These are phyloP conservation scores for Penicillium alfredii DNA, from an alignment of 495 filamentous ascomycete genomes.

Conservation along the genomic window DNA sequence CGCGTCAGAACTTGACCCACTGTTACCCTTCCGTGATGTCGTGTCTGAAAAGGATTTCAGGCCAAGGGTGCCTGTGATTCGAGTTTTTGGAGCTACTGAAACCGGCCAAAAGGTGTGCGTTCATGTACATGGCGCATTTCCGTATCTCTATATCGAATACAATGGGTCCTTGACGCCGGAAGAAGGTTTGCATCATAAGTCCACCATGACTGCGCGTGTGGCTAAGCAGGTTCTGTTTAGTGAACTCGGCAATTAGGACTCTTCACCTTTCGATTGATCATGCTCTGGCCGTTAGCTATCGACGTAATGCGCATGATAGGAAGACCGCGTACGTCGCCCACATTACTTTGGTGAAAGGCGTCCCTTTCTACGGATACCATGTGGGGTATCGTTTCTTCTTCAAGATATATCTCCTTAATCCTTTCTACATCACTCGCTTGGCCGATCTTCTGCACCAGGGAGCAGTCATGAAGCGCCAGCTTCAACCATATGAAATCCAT, in stretches of 20 bases:
- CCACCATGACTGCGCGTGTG: too few species aligned
- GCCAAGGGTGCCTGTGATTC: slow-evolving; percentile 77
- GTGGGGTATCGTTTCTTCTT: slow-evolving; percentile 88
- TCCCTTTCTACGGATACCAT: slow-evolving; percentile 92
- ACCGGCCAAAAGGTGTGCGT: slow-evolving; percentile 94
- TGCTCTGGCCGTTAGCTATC: slow-evolving; percentile 75
- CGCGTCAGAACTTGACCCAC: slow-evolving; percentile 77
- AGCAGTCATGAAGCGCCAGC: slow-evolving; percentile 67
- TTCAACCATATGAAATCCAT: slow-evolving; percentile 93
- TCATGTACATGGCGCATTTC: slow-evolving; percentile 92
- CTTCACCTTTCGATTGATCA: slow-evolving; percentile 79
- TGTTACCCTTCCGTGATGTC: slow-evolving; percentile 53
- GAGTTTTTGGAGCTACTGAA: slow-evolving; percentile 90
- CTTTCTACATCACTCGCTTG: slow-evolving; percentile 70
- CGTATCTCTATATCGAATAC: slow-evolving; percentile 91
- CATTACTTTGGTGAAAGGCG: slow-evolving; percentile 84
- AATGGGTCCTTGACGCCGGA: slow-evolving; percentile 58
- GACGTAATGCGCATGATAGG: slow-evolving; percentile 62
- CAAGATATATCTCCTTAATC: slow-evolving; percentile 91
- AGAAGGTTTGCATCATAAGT: slow-evolving; percentile 49
- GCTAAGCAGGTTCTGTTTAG: too few species aligned
- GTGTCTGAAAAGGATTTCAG: slow-evolving; percentile 47
- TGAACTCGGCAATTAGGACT: slow-evolving; percentile 61
- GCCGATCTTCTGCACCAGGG: slow-evolving; percentile 83
- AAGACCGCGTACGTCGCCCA: slow-evolving; percentile 75